Evolutionary conservation across 805 yeast genomes (phyloP), one percentile per base, ranked within the genome.

Genomic region (Sugiyamaella boreocaroliniensis): DNA sequence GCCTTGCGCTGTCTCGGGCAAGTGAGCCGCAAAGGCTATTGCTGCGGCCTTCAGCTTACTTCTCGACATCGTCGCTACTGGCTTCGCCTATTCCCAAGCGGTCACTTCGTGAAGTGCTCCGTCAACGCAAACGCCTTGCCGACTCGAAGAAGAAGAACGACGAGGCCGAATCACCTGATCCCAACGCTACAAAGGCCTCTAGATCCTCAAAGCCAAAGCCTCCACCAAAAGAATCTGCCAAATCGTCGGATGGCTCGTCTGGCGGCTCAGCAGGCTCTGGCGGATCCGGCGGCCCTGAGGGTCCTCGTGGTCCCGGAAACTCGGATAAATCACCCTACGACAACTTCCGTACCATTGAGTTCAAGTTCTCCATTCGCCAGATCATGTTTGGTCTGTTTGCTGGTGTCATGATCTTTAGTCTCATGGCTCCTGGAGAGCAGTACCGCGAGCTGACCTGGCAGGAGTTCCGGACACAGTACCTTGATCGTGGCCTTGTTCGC

Each of bases 391-490:
- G 55, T 16, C 10, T 47, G 26, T 34, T 49, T 44, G 48, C 58
- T 16, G 43, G 49, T 47, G 9, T 52, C 48, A 51, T 52, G 50
- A 47, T 47, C 10, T 50, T 48, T 14, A 48, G 53, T 4, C 26
- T 50, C 40, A 40, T 53, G 29, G 41, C 58, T 26, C 44, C 26
- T 7, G 50, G 45, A 40, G 49, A 47, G 40, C 32, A 43, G 9
- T 55, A 55, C 44, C 65, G 68, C 4, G 71, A 68, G 52, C 62
- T 80, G 46, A 76, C 90, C 1, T 85, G 83, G 75, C 96, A 88
- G 71, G 95, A 88, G 64, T 89, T 90, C 75, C 85, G 85, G 66
- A 76, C 83, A n/a, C 80, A 83, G 53, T 83, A 85, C 59, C 72
- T 90, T 29, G 88, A 85, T 57, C 80, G 80, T 59, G 95, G 96